These are phyloP conservation scores for Neurospora sp. DNA, from an alignment of 2,329 filamentous ascomycete species.

Conservation along the genomic window DNA sequence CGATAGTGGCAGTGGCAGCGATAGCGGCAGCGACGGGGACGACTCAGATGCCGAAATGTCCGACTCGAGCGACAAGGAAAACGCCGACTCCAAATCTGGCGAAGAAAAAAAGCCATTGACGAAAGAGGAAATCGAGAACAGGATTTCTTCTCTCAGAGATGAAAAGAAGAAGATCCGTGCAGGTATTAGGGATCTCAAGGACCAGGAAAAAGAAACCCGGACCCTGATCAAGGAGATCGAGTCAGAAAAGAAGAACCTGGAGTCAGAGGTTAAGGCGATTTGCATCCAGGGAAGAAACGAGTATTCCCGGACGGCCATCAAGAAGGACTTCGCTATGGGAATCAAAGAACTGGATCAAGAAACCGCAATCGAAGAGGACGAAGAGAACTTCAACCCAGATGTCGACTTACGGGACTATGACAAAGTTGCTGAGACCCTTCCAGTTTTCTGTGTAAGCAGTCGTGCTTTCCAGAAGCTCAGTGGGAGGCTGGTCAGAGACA, in stretches of 20 bases:
- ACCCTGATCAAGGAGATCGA: conserved; percentile 19
- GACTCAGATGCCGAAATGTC: conserved; percentile 10
- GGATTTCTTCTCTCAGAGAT: conserved; percentile 24
- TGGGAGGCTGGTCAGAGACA: conserved; percentile 43
- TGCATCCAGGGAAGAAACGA: conserved; percentile 48
- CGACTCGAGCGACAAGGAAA: conserved; percentile 16
- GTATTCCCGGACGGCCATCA: conserved; percentile 45
- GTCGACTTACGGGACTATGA: conserved; percentile 48
- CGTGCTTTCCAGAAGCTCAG: conserved; percentile 53
- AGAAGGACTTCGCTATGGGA: conserved; percentile 49
- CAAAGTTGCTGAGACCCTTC: conserved; percentile 41
- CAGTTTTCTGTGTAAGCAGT: conserved; percentile 56
- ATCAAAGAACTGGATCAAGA: conserved; percentile 53
- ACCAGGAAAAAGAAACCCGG: conserved; percentile 1
- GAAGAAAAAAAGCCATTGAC: conserved; percentile 8
- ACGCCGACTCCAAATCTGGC: conserved; percentile 1
- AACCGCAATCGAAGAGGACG: conserved; percentile 37
- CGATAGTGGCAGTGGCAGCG: conserved; percentile 2
- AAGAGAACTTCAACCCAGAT: conserved; percentile 43
- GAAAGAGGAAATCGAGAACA: conserved; percentile 11
- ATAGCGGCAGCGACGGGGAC: conserved; percentile 7
- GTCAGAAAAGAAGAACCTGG: conserved; percentile 9
- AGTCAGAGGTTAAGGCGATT: conserved; percentile 22
- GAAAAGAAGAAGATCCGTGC: conserved; percentile 13
- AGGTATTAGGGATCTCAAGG: conserved; percentile 11